A percentile compares a stretch with the other conserved stretches of the same genome.
Evolutionary conservation across 2,329 filamentous ascomycete genomes (phyloP).

Genomic region (Escovopsis sp.): DNA sequence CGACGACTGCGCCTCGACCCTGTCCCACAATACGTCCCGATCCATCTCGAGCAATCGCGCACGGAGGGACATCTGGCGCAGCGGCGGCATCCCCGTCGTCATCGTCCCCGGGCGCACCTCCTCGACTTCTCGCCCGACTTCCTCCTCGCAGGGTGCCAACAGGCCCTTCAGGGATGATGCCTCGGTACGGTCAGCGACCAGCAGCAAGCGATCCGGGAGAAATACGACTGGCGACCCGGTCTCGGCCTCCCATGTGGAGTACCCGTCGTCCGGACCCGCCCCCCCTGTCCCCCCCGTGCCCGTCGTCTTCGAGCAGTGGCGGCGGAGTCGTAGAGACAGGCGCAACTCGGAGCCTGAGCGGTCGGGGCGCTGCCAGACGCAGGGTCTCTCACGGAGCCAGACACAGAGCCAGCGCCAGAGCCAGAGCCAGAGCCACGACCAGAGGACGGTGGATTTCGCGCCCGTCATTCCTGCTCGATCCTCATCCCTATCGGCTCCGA

Average conservation of each 20-base stretch:
- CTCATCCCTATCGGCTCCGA: conserved; percentile 47
- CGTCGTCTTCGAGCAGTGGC: conserved; percentile 28
- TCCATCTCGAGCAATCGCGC: conserved; percentile 38
- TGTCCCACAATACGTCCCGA: conserved; percentile 30
- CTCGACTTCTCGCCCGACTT: no score
- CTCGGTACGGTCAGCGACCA: conserved; percentile 46
- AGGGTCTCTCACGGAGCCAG: no score
- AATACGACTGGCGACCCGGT: conserved; percentile 36
- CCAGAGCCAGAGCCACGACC: no score
- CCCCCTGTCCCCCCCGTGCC: no score
- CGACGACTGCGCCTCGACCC: conserved; percentile 34
- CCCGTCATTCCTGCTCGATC: conserved; percentile 40
- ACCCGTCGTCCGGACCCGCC: no score
- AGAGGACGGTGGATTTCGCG: conserved; percentile 44
- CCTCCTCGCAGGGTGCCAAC: no score
- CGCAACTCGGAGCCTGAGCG: conserved; percentile 32
- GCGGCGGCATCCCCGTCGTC: conserved; percentile 45
- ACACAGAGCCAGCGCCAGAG: no score
- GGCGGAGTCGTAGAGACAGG: conserved; percentile 24
- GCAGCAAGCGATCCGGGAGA: conserved; percentile 38
- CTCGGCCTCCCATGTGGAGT: conserved; percentile 31
- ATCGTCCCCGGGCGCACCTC: conserved; percentile 44
- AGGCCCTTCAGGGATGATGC: no score
- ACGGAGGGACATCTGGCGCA: conserved; percentile 42
- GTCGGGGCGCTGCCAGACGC: no score